Evolutionary conservation across 148 eudicot genomes (phyloP).

Genomic region (Chenopodium suecicum): DNA sequence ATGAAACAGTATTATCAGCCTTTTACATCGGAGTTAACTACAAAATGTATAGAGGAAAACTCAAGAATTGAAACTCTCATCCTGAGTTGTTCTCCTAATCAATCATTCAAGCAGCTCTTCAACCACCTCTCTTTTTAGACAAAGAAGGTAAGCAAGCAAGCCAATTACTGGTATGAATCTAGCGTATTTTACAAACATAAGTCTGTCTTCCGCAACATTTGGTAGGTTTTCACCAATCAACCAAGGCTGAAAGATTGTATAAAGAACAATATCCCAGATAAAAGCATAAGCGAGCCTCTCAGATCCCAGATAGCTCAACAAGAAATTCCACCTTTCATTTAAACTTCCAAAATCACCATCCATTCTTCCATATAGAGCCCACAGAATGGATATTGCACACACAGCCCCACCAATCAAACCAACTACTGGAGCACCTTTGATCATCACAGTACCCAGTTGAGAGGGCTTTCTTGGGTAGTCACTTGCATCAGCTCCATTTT

Average conservation of each 20-base stretch:
- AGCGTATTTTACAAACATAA: slow-evolving; percentile 42
- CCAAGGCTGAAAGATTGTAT: slow-evolving; percentile 87
- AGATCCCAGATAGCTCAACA: slow-evolving; percentile 60
- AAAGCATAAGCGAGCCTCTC: slow-evolving; percentile 95
- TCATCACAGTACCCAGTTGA: slow-evolving; percentile 62
- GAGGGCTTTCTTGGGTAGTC: slow-evolving; percentile 54
- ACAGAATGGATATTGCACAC: slow-evolving; percentile 55
- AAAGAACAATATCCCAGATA: slow-evolving; percentile 84
- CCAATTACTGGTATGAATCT: slow-evolving; percentile 81
- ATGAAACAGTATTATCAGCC: no score
- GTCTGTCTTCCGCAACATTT: slow-evolving; percentile 53
- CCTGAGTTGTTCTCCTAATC: background rate
- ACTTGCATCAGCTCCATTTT: slow-evolving; percentile 49
- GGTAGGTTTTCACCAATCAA: slow-evolving; percentile 72
- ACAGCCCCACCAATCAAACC: slow-evolving; percentile 62
- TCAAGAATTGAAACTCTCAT: background rate
- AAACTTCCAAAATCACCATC: slow-evolving; percentile 68
- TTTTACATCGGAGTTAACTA: no score
- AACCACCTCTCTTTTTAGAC: slow-evolving; percentile 43
- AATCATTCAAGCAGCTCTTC: slow-evolving; percentile 15
- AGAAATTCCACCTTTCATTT: slow-evolving; percentile 60
- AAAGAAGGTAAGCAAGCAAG: slow-evolving; percentile 63
- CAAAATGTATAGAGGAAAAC: background rate
- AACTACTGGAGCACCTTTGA: slow-evolving; percentile 64
- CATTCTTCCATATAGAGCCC: slow-evolving; percentile 73